Evolutionary conservation across 2,329 filamentous ascomycete species (phyloP).

Genomic region (Talaromyces sp.): DNA sequence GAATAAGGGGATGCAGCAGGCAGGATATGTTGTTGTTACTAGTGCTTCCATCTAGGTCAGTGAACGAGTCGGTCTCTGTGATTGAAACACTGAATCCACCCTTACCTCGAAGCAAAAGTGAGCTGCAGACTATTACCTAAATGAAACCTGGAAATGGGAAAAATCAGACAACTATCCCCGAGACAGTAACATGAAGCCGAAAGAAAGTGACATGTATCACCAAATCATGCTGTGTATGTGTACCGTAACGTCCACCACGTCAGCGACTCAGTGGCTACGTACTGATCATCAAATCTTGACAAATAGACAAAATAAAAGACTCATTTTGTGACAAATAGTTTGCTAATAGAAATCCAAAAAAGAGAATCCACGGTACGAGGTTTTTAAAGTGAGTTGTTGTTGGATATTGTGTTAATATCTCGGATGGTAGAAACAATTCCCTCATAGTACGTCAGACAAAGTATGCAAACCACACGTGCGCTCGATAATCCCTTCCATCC

Average conservation of each 20-base stretch:
- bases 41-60: neutral
- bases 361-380: no score
- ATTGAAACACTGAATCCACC: neutral
- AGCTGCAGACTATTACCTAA: neutral
- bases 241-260: neutral
- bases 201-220: neutral
- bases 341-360: neutral
- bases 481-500: neutral
- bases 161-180: neutral
- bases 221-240: no score
- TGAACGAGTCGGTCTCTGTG: neutral
- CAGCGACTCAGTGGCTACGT: neutral
- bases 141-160: no score
- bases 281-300: neutral
- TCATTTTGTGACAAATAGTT: neutral
- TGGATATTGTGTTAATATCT: neutral
- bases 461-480: neutral
- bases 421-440: slow-evolving; percentile 8
- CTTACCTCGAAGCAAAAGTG: neutral
- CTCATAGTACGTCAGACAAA: neutral
- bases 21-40: no score
- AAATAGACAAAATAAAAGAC: neutral
- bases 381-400: neutral
- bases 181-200: neutral
- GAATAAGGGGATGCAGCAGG: no score